Evolutionary conservation across 2,329 filamentous ascomycete species (phyloP).

Genomic region (Arthrobotrys conoides): DNA sequence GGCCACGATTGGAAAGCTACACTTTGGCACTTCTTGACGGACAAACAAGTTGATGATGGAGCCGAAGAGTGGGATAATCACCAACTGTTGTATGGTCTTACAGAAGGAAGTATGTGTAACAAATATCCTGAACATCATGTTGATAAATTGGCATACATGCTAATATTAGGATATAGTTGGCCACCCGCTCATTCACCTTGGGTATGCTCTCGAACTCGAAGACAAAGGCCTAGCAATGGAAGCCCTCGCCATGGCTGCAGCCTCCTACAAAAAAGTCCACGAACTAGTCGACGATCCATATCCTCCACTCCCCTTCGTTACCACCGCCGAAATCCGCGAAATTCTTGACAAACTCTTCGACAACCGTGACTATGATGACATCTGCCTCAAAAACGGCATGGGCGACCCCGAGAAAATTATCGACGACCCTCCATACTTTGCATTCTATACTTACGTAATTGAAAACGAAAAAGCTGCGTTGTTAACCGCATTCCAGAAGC

Average conservation of each 20-base stretch:
- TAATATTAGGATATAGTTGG: slow-evolving; percentile 27
- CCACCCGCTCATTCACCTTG: slow-evolving; percentile 35
- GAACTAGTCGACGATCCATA: slow-evolving; percentile 78
- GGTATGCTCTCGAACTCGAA: slow-evolving; percentile 87
- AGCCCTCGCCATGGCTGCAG: slow-evolving; percentile 78
- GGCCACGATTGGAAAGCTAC: slow-evolving; percentile 88
- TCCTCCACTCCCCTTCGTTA: slow-evolving; percentile 52
- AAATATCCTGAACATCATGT: neutral
- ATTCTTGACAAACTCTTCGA: slow-evolving; percentile 78
- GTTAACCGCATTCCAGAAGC: slow-evolving; percentile 39
- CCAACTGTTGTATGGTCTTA: slow-evolving; percentile 80
- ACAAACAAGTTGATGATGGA: slow-evolving; percentile 75
- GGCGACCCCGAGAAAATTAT: slow-evolving; percentile 79
- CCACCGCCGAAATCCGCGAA: slow-evolving; percentile 72
- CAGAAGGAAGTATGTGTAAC: slow-evolving; percentile 80
- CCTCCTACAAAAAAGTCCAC: slow-evolving; percentile 74
- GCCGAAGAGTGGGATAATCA: slow-evolving; percentile 6
- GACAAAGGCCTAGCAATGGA: slow-evolving; percentile 90
- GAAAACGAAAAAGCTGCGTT: slow-evolving; percentile 20
- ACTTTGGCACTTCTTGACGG: slow-evolving; percentile 81
- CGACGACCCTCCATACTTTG: slow-evolving; percentile 76
- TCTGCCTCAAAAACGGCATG: slow-evolving; percentile 74
- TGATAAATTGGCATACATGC: slow-evolving; percentile 31
- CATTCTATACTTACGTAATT: slow-evolving; percentile 40
- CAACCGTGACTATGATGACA: slow-evolving; percentile 78